These are phyloP conservation scores for Talaromyces piceae DNA, from an alignment of 2,329 filamentous ascomycete genomes.

Conservation along the genomic window DNA sequence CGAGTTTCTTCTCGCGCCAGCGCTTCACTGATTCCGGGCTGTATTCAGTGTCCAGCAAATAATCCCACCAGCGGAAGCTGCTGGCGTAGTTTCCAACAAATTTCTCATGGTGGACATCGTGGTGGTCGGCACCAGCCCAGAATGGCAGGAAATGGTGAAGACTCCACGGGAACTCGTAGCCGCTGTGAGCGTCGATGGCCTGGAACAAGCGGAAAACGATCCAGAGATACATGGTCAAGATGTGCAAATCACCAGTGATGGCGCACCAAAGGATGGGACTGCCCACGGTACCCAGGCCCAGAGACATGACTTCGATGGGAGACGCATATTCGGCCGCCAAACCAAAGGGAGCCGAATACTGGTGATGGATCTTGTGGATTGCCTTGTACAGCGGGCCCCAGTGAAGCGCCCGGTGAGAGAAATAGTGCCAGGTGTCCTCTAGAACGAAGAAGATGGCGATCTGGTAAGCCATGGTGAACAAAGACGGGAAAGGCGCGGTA, in stretches of 20 bases:
- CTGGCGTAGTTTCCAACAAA: slow-evolving; percentile 98
- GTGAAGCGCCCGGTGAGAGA: slow-evolving; percentile 86
- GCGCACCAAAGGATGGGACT: slow-evolving; percentile 76
- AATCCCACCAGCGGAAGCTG: slow-evolving; percentile 99
- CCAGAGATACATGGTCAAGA: slow-evolving; percentile 97
- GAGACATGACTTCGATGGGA: slow-evolving; percentile 91
- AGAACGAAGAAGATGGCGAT: slow-evolving; percentile 91
- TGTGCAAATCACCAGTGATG: slow-evolving; percentile 79
- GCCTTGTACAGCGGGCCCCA: slow-evolving; percentile 92
- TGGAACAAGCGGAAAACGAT: slow-evolving; percentile 90
- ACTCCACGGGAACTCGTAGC: slow-evolving; percentile 98
- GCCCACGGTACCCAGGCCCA: slow-evolving; percentile 79
- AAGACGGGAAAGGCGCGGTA: slow-evolving; percentile 77
- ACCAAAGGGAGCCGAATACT: slow-evolving; percentile 95
- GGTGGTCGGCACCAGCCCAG: slow-evolving; percentile 95
- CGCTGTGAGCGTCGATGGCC: slow-evolving; percentile 94
- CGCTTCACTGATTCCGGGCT: slow-evolving; percentile 78
- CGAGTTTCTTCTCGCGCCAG: slow-evolving; percentile 56
- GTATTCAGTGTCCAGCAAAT: slow-evolving; percentile 84
- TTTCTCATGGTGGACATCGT: slow-evolving; percentile 95
- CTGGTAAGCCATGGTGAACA: slow-evolving; percentile 82
- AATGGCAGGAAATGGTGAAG: slow-evolving; percentile 92
- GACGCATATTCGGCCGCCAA: slow-evolving; percentile 96
- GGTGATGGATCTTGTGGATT: slow-evolving; percentile 98
- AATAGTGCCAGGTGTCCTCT: slow-evolving; percentile 98